Base-by-base conservation (phyloP, 805 yeast species). In the Yarrowia sp. region DNA sequence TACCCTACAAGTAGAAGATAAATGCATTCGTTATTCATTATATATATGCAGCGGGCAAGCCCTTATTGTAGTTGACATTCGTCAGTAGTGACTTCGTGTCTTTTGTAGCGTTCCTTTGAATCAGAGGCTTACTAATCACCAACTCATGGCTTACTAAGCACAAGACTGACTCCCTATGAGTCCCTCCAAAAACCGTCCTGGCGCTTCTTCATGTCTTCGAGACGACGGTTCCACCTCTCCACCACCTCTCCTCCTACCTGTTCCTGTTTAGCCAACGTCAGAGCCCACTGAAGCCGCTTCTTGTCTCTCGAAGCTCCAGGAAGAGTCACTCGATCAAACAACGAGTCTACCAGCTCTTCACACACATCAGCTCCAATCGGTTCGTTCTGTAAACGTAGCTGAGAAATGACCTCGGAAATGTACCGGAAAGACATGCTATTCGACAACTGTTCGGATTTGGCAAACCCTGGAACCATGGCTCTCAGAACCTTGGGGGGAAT, bases 381-480 rank as follows among this genome's bases (percentile, higher is more conserved):
- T n/a, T 61, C 55, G 20, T 36, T 12, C 38, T 61, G 66, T 1
- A 61, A 38, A 10, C 66, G 34, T 1, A 61, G 43, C 38, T 61
- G 66, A 19, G 66, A 61, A 38, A 61, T 24, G 6, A 47, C 66
- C 30, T 61, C 66, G 17, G 55, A 46, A 47, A 61, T 38, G 66
- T 61, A 61, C 55, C 66, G 55, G 44, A 61, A 61, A 17, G 53
- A 46, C 66, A 61, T 61, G 46, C 66, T 46, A 24, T 61, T 47
- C 9, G 55, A 8, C 10, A 61, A 38, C 44, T 24, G 20, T 4
- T 61, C 55, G 0, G 55, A 46, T 0, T 44, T n/a, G 9, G 55
- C 55, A n/a, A 61, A 61, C 10, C 66, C 66, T 15, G 19, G 53
- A 5, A 38, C 66, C 46, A 61, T 34, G 7, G 55, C 17, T 9